Evolutionary conservation across 306 rosid genomes (phyloP), one percentile per base, ranked within the genome.

Genomic region (Quillaja saponaria): DNA sequence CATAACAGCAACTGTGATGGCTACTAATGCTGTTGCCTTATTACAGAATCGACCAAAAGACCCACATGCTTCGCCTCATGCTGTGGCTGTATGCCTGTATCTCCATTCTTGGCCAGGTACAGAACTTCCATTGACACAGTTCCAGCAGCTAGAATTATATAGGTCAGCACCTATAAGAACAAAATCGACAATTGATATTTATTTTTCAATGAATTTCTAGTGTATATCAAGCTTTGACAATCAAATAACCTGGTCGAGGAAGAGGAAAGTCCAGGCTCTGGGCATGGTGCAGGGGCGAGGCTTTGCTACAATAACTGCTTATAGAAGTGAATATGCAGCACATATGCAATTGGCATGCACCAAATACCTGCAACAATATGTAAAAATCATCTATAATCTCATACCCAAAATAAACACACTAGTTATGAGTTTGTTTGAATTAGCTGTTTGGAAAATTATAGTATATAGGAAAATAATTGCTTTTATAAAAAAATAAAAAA

Each of bases 321-420:
- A 86, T 10, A 91, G 85, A 40, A 91, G 82, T 7, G 96, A 88
- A 69, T 88, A 91, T 9, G 96, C 98, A 1, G 96, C 98, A 11
- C 98, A 91, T 3, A 91, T 78, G 7, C 96, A 96, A 61, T 91
- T 91, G 3, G 86, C 95, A 74, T 88, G 81, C 71, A 91, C 96
- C 88, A 91, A 69, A 77, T 82, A 86, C 95, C 98, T 91, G 55
- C 75, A 69, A n/a, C 1, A 34, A 0, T 11, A 21, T 15, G 15
- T 13, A 13, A 18, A 6, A n/a, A n/a, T n/a, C n/a, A n/a, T n/a
- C n/a, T n/a, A 44, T 34, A 34, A 62, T 6, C 14, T 19, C 40
- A 64, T 1, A 4, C 11, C 13, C 13, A 20, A 62, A 50, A 21
- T 50, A 50, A n/a, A n/a, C n/a, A n/a, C n/a, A n/a, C n/a, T n/a